phyloP scores from a whole-genome alignment of 2,329 filamentous ascomycete species.

The Aciculosporium take region DNA sequence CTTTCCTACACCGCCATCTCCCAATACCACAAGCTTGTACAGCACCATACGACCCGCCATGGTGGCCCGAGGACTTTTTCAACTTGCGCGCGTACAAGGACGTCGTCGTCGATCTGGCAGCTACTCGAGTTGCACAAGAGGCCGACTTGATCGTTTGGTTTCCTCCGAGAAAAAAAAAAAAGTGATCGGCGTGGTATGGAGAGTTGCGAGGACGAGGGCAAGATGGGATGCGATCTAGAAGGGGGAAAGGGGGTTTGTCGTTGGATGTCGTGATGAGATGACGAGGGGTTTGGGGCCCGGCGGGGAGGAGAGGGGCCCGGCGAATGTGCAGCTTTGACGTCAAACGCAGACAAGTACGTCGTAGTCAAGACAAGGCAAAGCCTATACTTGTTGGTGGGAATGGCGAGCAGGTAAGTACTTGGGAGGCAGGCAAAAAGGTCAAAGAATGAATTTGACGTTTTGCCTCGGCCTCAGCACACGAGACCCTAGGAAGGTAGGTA shows the following conservation, averaged over 20 bases:
- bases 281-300: neutral
- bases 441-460: conserved; percentile 4
- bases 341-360: conserved; percentile 1
- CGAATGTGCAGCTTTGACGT: conserved; percentile 4
- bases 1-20: conserved; percentile 88
- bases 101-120: neutral
- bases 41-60: conserved; percentile 92
- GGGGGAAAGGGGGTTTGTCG: neutral
- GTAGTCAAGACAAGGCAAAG: neutral
- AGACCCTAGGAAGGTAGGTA: no score
- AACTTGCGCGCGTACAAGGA: neutral
- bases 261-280: conserved; percentile 1
- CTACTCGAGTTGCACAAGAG: no score
- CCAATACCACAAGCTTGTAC: conserved; percentile 91
- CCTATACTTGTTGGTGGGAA: neutral
- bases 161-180: neutral
- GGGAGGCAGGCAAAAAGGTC: neutral
- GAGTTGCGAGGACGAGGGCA: neutral
- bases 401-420: neutral
- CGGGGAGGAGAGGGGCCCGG: neutral
- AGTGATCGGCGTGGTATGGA: neutral
- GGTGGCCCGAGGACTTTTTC: conserved; percentile 13
- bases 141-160: neutral
- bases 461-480: conserved; percentile 7
- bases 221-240: no score